Evolutionary conservation across 345 rosid genomes (phyloP).

Genomic region (Pseudoturritis turrita): DNA sequence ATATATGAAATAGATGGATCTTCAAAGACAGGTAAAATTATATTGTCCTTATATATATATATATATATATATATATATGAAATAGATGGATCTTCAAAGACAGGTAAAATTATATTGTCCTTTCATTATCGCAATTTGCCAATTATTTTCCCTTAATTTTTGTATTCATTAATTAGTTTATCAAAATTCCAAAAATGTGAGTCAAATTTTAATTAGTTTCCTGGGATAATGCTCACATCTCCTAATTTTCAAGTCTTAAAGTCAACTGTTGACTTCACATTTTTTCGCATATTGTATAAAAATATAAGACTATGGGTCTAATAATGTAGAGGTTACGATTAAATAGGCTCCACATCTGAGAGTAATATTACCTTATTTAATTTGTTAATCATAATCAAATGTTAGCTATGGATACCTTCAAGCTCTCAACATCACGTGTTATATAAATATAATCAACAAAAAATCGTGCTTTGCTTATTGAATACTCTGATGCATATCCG

Average conservation of each 20-base stretch:
- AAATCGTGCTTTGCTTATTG: not conserved
- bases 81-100: not conserved
- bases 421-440: not conserved
- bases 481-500: not conserved
- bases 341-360: not conserved
- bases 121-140: not conserved
- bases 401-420: not conserved
- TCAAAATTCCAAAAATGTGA: not conserved
- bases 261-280: slow-evolving; percentile 9
- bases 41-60: too few relatives aligned
- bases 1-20: too few relatives aligned
- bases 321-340: not conserved
- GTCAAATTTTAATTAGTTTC: not conserved
- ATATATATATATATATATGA: too few relatives aligned
- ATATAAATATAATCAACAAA: not conserved
- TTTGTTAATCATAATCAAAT: not conserved
- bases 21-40: too few relatives aligned
- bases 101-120: not conserved
- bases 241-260: not conserved
- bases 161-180: not conserved
- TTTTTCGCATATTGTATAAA: not conserved
- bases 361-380: not conserved
- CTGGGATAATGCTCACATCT: not conserved
- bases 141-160: not conserved
- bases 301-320: not conserved